Conservation (phyloP, 2,329 filamentous ascomycete species). For the Xylariaceae sp. region DNA sequence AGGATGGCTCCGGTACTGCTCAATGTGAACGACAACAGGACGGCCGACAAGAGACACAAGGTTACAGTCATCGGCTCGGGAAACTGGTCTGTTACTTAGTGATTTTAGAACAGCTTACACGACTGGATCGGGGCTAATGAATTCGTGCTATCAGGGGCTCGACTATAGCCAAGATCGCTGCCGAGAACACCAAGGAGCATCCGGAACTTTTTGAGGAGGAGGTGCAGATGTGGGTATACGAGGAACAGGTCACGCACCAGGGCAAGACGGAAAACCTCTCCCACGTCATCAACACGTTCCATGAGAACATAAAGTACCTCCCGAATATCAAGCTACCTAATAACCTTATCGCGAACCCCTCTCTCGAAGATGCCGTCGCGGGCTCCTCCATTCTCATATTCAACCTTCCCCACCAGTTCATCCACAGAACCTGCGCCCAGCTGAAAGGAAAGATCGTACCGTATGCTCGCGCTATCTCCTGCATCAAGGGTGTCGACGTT, state of each 20-base stretch:
- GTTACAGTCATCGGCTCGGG: constrained; percentile 92
- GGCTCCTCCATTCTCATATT: constrained; percentile 88
- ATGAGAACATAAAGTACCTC: constrained; percentile 98
- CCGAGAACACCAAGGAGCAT: constrained; percentile 80
- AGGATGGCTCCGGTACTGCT: constrained; percentile 34
- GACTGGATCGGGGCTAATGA: constrained; percentile 9
- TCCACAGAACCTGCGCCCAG: constrained; percentile 77
- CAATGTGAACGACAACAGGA: constrained; percentile 45
- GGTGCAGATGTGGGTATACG: constrained; percentile 99
- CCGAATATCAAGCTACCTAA: constrained; percentile 77
- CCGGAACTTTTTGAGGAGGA: constrained; percentile 77
- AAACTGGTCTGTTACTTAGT: constrained; percentile 66
- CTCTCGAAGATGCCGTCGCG: constrained; percentile 71
- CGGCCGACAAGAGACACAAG: constrained; percentile 78
- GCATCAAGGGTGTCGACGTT: constrained; percentile 97
- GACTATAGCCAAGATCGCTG: constrained; percentile 94
- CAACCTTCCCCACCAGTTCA: constrained; percentile 96
- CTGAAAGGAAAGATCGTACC: constrained; percentile 85
- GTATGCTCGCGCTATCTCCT: constrained; percentile 89
- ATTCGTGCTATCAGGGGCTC: constrained; percentile 64
- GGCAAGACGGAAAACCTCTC: constrained; percentile 81
- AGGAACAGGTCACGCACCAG: constrained; percentile 74
- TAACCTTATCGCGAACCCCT: constrained; percentile 82
- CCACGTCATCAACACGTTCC: constrained; percentile 79
- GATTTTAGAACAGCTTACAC: background rate